Evolutionary conservation across 2,329 filamentous ascomycete genomes (phyloP).

Genomic region (Fonsecaea monophora): DNA sequence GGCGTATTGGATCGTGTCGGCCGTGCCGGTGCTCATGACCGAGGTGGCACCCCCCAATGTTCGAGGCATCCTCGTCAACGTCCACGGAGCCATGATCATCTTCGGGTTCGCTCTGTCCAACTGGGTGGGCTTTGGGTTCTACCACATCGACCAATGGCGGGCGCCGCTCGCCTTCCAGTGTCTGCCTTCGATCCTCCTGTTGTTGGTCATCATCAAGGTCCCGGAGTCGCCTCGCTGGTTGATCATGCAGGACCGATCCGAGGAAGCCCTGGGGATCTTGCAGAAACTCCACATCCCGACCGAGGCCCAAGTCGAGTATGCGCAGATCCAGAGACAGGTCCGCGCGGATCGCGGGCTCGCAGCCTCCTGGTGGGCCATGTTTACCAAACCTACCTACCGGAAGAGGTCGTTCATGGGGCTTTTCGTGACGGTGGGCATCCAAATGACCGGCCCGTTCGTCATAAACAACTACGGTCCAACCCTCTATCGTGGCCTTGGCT

Average conservation of each 20-base stretch:
- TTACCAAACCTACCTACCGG: conserved; percentile 26
- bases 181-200: conserved; percentile 4
- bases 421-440: conserved; percentile 14
- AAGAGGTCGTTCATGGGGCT: conserved; percentile 20
- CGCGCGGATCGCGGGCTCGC: conserved; percentile 18
- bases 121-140: conserved; percentile 18
- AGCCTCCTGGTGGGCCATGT: conserved; percentile 16
- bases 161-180: conserved; percentile 13
- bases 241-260: conserved; percentile 13
- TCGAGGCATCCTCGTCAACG: conserved; percentile 26
- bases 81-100: conserved; percentile 19
- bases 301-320: conserved; percentile 22
- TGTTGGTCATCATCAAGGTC: conserved; percentile 14
- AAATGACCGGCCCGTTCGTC: conserved; percentile 12
- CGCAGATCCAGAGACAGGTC: conserved; percentile 22
- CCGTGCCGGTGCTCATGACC: conserved; percentile 22
- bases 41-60: conserved; percentile 29
- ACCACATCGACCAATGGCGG: conserved; percentile 12
- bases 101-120: conserved; percentile 22
- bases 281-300: conserved; percentile 16
- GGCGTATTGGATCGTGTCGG: conserved; percentile 19
- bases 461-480: conserved; percentile 29
- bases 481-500: conserved; percentile 22
- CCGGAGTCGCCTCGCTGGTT: conserved; percentile 28
- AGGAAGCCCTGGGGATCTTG: conserved; percentile 18